phyloP scores from a whole-genome alignment of 371 early-diverging fungal genomes.

The Capillidium heterosporum region DNA sequence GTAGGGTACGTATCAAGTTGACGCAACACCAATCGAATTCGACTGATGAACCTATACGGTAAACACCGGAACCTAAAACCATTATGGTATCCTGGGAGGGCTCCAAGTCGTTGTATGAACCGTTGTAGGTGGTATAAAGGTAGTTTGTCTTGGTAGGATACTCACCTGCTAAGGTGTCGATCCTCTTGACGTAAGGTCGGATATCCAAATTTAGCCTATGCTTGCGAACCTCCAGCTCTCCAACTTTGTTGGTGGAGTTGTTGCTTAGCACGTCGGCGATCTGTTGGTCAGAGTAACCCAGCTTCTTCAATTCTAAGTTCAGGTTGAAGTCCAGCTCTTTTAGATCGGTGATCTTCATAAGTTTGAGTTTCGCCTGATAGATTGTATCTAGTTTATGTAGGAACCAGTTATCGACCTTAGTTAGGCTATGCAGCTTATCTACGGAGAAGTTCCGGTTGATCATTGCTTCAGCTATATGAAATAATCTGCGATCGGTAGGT shows the following conservation, averaged over 20 bases:
- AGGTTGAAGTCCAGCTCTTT: constrained; percentile 25
- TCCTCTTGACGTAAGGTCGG: constrained; percentile 71
- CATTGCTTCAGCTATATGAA: constrained; percentile 82
- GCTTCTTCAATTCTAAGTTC: constrained; percentile 53
- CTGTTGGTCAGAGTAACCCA: constrained; percentile 76
- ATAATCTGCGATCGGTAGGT: constrained; percentile 78
- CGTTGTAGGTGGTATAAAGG: constrained; percentile 90
- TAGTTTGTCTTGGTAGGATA: constrained; percentile 93
- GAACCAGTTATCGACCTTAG: constrained; percentile 90
- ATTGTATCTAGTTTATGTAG: constrained; percentile 73
- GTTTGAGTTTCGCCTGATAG: constrained; percentile 20
- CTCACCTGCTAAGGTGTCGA: constrained; percentile 89
- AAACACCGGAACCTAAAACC: constrained; percentile 92
- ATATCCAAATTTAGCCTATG: constrained; percentile 42
- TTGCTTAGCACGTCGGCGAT: constrained; percentile 43
- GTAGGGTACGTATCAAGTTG: constrained; percentile 73
- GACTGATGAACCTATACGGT: constrained; percentile 91
- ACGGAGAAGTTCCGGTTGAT: constrained; percentile 58
- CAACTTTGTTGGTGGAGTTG: constrained; percentile 18
- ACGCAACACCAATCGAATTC: constrained; percentile 97
- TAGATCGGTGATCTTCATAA: constrained; percentile 18
- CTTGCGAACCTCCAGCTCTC: constrained; percentile 17
- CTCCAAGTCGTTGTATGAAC: constrained; percentile 75
- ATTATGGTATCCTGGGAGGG: constrained; percentile 42
- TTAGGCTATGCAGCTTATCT: constrained; percentile 68